phyloP scores from a whole-genome alignment of 1,284 basidiomycete species.

The Microbotryum lychnidis-dioicae region DNA sequence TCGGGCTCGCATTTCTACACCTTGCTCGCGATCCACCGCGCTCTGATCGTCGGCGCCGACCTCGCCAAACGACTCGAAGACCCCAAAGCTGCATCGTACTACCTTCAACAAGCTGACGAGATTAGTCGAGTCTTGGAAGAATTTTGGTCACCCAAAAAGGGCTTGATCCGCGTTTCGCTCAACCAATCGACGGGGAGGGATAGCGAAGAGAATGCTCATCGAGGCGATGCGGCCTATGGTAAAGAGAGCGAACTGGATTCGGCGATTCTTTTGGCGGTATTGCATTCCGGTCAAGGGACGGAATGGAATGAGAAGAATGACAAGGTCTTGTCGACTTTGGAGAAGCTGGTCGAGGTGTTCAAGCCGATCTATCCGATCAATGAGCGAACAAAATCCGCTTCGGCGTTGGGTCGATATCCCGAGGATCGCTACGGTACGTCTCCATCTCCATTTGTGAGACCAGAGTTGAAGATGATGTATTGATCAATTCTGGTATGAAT shows the following conservation, averaged over 20 bases:
- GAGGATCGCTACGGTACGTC: conserved; percentile 46
- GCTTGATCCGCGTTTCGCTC: conserved; percentile 36
- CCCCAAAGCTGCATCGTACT: conserved; percentile 37
- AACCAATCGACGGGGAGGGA: conserved; percentile 10
- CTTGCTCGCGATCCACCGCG: conserved; percentile 39
- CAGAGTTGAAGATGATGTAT: conserved; percentile 1
- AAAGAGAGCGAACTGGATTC: conserved; percentile 39
- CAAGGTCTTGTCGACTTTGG: conserved; percentile 39
- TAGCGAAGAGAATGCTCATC: conserved; percentile 11
- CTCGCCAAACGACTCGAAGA: conserved; percentile 42
- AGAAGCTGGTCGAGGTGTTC: conserved; percentile 39
- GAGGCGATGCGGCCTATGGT: conserved; percentile 7
- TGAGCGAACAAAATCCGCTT: conserved; percentile 37
- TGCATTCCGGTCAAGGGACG: conserved; percentile 39
- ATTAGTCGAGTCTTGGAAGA: conserved; percentile 34
- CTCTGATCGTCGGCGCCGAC: conserved; percentile 41
- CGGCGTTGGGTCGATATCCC: conserved; percentile 44
- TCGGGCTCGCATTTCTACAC: conserved; percentile 46
- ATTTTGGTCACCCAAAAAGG: conserved; percentile 39
- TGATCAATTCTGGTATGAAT: conserved; percentile 32
- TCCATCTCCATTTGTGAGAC: conserved; percentile 39
- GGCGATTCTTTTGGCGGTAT: conserved; percentile 41
- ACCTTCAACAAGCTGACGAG: conserved; percentile 35
- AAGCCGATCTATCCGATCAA: conserved; percentile 43
- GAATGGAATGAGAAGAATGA: conserved; percentile 27